These are phyloP conservation scores for Cerrena zonata DNA, from an alignment of 1,284 basidiomycete genomes.

Conservation along the genomic window DNA sequence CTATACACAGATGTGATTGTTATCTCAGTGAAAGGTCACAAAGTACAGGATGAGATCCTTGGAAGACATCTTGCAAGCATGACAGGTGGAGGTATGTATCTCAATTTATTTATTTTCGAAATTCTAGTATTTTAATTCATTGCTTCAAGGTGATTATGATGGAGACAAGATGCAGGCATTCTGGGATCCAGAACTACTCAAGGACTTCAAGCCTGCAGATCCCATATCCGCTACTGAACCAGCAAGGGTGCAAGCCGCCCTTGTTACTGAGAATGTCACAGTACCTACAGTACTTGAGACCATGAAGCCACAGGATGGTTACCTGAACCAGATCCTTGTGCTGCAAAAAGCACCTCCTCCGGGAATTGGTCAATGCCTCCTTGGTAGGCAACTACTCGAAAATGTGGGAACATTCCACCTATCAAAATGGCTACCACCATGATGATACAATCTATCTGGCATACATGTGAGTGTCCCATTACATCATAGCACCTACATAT, in stretches of 20 bases:
- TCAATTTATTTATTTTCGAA: neutral
- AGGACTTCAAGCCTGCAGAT: conserved; percentile 44
- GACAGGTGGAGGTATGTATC: conserved; percentile 34
- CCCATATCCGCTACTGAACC: conserved; percentile 43
- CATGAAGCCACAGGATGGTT: conserved; percentile 12
- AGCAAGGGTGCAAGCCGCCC: conserved; percentile 33
- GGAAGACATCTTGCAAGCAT: conserved; percentile 34
- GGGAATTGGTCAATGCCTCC: conserved; percentile 37
- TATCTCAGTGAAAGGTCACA: conserved; percentile 32
- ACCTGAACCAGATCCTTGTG: conserved; percentile 26
- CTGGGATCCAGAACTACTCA: conserved; percentile 41
- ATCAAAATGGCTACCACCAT: conserved; percentile 44
- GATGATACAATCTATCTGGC: conserved; percentile 47
- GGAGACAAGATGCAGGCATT: conserved; percentile 37
- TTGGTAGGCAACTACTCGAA: conserved; percentile 53
- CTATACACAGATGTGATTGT: conserved; percentile 38
- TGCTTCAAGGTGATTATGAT: conserved; percentile 48
- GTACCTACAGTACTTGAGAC: conserved; percentile 35
- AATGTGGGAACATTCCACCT: conserved; percentile 51
- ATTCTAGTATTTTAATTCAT: neutral
- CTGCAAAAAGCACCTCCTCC: conserved; percentile 47
- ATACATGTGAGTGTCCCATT: conserved; percentile 51
- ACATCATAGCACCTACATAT: conserved; percentile 1
- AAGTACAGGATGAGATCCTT: conserved; percentile 14
- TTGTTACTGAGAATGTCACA: conserved; percentile 38